phyloP scores from a whole-genome alignment of 768 basidiomycete species.

The Kwoniella mangroviensis region DNA sequence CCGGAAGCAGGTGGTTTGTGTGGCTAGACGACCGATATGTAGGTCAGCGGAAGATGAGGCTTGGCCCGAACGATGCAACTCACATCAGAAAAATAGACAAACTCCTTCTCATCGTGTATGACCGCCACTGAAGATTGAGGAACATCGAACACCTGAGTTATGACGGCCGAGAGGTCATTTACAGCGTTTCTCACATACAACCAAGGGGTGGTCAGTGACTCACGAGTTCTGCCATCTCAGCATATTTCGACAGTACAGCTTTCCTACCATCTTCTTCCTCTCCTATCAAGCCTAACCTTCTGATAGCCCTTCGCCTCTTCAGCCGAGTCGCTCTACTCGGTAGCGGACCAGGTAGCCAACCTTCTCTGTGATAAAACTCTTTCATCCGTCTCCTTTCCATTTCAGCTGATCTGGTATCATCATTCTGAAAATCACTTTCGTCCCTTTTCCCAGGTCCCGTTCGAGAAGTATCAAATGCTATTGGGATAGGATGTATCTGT shows the following conservation, averaged over 20 bases:
- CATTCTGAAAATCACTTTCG: conserved; percentile 17
- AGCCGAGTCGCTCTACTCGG: conserved; percentile 21
- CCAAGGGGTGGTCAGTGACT: no score
- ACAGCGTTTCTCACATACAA: no score
- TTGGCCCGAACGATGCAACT: background rate
- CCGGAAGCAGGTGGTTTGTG: background rate
- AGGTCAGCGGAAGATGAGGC: background rate
- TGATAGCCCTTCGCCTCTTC: conserved; percentile 33
- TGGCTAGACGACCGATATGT: conserved; percentile 4
- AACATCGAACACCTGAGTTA: conserved; percentile 16
- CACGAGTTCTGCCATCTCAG: conserved; percentile 44
- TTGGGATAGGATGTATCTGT: background rate
- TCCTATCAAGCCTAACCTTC: conserved; percentile 33
- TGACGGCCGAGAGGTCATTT: background rate
- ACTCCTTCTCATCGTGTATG: conserved; percentile 17
- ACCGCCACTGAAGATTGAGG: conserved; percentile 3
- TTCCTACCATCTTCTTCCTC: conserved; percentile 25
- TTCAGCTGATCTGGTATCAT: conserved; percentile 12
- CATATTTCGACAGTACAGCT: conserved; percentile 44
- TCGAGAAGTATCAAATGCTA: conserved; percentile 19
- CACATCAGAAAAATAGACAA: conserved; percentile 10
- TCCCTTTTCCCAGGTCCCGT: background rate
- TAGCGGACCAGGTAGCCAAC: conserved; percentile 43
- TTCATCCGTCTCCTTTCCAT: conserved; percentile 34
- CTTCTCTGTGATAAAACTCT: conserved; percentile 34